Base-by-base conservation (phyloP, 1,284 basidiomycete species). In the Moesziomyces sp. region DNA sequence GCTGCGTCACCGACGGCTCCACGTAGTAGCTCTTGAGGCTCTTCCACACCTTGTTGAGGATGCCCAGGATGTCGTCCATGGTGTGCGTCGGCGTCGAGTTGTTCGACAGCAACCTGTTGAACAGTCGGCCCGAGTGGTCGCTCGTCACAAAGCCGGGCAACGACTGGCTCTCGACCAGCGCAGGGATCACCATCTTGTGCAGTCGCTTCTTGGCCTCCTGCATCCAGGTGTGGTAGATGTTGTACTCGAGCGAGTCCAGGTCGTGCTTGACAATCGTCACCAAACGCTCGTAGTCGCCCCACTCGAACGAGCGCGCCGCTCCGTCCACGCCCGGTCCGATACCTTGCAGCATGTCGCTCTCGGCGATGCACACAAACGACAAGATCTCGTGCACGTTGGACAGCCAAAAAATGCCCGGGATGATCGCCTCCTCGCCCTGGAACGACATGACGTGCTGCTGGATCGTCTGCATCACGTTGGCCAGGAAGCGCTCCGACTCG, bases 161-260 rank as follows among this genome's bases (percentile, higher is more conserved):
- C 21, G 95, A 96, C 85, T 99, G 97, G 72, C 93, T 96, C 86
- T 99, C 97, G 79, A 99, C 94, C 73, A 99, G 86, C 5, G 97
- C 97, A 19, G 97, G 97, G 61, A 99, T 94, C 52, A 99, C 93
- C 95, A 99, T 99, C 88, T 98, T 98, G 70, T 91, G 89, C 46
- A 99, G 87, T 70, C 91, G 91, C 87, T 96, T 97, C 90, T 99
- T 99, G 46, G 94, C 93, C 86, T 99, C 97, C 67, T 93, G 88
- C 93, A 99, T 99, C 93, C 94, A 97, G 0, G 96, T 98, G 85
- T 99, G 96, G 85, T 98, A 99, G 85, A 99, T 97, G 87, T 99
- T 99, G 83, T 98, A 99, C 86, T 99, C 96, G 79, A 99, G 87
- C 75, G 93, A 95, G 86, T 99, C 97, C 47, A 99, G 89, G 84